Conservation (phyloP, 2,329 filamentous ascomycete genomes). For the Exophiala xenobiotica region DNA sequence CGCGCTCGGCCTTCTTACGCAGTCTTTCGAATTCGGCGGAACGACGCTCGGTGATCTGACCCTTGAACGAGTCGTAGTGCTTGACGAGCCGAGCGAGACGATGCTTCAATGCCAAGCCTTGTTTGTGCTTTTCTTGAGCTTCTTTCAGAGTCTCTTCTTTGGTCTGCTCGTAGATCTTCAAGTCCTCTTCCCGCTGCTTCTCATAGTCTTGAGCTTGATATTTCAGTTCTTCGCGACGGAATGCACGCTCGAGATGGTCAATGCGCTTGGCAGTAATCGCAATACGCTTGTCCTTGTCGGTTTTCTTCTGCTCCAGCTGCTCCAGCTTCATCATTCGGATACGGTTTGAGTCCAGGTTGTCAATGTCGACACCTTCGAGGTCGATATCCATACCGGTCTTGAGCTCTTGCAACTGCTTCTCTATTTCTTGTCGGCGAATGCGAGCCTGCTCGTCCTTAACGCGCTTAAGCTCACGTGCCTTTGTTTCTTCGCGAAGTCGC, state of each 20-base stretch:
- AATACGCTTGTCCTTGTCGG: conserved; percentile 86
- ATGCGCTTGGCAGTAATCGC: conserved; percentile 92
- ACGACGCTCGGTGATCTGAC: conserved; percentile 78
- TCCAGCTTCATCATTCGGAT: conserved; percentile 93
- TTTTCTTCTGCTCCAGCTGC: conserved; percentile 97
- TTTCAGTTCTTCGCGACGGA: conserved; percentile 93
- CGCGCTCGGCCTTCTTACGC: conserved; percentile 84
- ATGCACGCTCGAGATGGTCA: conserved; percentile 94
- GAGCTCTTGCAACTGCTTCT: conserved; percentile 87
- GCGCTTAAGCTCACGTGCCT: conserved; percentile 82
- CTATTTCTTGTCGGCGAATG: conserved; percentile 88
- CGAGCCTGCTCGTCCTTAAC: conserved; percentile 84
- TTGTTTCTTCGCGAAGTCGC: conserved; percentile 87
- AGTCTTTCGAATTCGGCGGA: conserved; percentile 96
- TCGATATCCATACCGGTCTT: conserved; percentile 88
- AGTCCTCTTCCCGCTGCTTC: conserved; percentile 73
- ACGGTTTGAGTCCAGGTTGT: conserved; percentile 82
- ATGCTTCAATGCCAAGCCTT: conserved; percentile 90
- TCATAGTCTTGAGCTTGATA: conserved; percentile 85
- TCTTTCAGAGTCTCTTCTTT: conserved; percentile 77
- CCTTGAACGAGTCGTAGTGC: conserved; percentile 80
- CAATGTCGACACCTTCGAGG: conserved; percentile 68
- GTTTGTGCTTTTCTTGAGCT: conserved; percentile 83
- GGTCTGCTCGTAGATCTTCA: conserved; percentile 74
- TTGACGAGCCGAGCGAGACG: conserved; percentile 81